Conservation (phyloP, 2,329 filamentous ascomycete species). For the Ascochyta rabiei region DNA sequence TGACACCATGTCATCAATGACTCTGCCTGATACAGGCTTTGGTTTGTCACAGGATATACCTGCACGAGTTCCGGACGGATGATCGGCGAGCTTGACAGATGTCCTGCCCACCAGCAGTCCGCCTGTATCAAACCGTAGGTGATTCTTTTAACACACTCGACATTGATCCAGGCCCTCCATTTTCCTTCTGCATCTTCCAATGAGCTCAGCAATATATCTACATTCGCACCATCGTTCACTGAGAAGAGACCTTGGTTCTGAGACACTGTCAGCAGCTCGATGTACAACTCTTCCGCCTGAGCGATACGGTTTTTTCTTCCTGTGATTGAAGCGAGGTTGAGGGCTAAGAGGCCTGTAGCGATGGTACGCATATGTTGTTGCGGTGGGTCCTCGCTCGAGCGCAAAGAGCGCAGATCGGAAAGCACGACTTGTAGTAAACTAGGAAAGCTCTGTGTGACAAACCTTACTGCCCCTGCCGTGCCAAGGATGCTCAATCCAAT, state of each 20-base stretch:
- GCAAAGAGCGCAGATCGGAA: constrained; percentile 51
- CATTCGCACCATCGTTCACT: constrained; percentile 48
- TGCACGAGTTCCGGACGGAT: constrained; percentile 55
- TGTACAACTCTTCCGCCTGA: constrained; percentile 58
- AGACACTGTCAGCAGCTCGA: constrained; percentile 56
- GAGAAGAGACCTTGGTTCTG: constrained; percentile 59
- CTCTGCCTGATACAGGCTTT: constrained; percentile 54
- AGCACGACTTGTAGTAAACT: constrained; percentile 49
- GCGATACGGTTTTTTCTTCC: constrained; percentile 53
- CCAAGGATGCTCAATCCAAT: constrained; percentile 60
- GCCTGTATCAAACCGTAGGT: constrained; percentile 55
- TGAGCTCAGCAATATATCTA: constrained; percentile 51
- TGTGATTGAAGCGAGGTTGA: constrained; percentile 58
- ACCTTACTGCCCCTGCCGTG: constrained; percentile 58
- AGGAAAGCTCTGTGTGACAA: constrained; percentile 56
- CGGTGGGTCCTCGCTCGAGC: constrained; percentile 49
- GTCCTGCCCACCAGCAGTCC: constrained; percentile 57
- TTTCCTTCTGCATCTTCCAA: constrained; percentile 53
- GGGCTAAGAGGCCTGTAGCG: constrained; percentile 55
- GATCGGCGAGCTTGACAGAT: constrained; percentile 55
- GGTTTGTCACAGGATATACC: constrained; percentile 54
- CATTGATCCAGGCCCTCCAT: constrained; percentile 61
- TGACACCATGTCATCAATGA: constrained; percentile 42
- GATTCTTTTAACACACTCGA: constrained; percentile 59
- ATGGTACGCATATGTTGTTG: constrained; percentile 54